Base-by-base conservation (phyloP, 108 stramenopile species). In the Parietichytrium sp. region DNA sequence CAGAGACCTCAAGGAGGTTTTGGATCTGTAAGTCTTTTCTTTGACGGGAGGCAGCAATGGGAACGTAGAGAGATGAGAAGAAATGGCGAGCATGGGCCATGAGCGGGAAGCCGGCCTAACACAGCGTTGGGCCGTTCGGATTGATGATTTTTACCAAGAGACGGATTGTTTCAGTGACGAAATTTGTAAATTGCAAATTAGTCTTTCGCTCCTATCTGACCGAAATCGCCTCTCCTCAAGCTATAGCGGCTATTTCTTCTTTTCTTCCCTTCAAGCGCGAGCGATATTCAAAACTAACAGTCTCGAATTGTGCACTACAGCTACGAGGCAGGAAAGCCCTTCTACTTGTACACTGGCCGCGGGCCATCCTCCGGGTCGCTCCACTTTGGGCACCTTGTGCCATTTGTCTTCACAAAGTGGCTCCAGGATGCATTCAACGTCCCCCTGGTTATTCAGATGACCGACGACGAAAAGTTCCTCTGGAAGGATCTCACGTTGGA, bases 401-500 rank as follows among this genome's bases (percentile, higher is more conserved):
- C 98, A 29, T 99, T 99, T 82, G 88, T 96, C 54, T 96, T 99
- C 83, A 99, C 98, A 13, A 85, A 94, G 79, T 98, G 93, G 93
- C 80, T 98, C 48, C 97, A 98, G 86, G 90, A 96, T 80, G 96
- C 96, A 47, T 97, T 99, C 77, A 87, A 93, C 33, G 94, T 93
- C 82, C 98, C 98, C 0, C 84, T 99, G 53, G 98, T 99, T 33
- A 93, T 99, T 78, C 98, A 99, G 91, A 95, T 99, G 88, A 99
- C 98, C 10, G 98, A 99, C 82, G 98, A 99, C 84, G 98, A 99
- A 89, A 99, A 99, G 88, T 99, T 98, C 82, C 82, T 99, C 6
- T 99, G 96, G 93, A 99, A 99, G 89, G 96, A 89, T 82, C 93
- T 95, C 82, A 95, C 94, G 82, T 83, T 98, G 81, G 89, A 94